Evolutionary conservation across 2,329 filamentous ascomycete species (phyloP), one percentile per base, ranked within the genome.

Genomic region (Ceratocystis cacaofunesta): DNA sequence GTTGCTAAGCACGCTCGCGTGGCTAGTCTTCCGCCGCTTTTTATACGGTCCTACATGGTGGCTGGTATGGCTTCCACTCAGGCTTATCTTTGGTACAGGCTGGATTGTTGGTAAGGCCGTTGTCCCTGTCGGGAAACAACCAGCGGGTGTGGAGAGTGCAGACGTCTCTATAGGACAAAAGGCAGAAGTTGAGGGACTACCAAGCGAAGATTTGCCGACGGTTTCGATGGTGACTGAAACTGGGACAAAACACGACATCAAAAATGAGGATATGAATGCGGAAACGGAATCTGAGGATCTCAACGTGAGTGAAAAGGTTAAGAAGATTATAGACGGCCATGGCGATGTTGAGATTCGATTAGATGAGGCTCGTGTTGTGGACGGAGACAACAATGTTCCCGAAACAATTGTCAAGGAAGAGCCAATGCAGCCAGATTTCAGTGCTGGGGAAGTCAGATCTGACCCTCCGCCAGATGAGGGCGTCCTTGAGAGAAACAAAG

Each of bases 31-130:
- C 72, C 80, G 94, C 32, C 80, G 94, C 57, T 79, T 92, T 50
- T 72, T 99, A 6, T 99, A 95, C 77, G 92, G 94, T 0, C 94
- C 94, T 1, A 75, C 90, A 66, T 95, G 89, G 86, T 94, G 90
- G 89, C 78, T 97, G 25, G 75, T 96, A 28, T 92, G 89, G 83
- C 78, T 94, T 66, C 92, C 92, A 1, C 70, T 92, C n/a, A 85
- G 85, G 70, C 73, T 89, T 22, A 69, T 86, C 10, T 86, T 86
- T 71, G 84, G 82, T 32, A 73, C 83, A 63, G 74, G 82, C 15
- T 78, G 85, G 67, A 79, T 79, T 17, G 76, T 85, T 2, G 75
- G 87, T 25, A 78, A 79, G 41, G 78, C 76, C 1, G 75, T 85
- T 15, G 78, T 82, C 63, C 68, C 64, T 12, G 71, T 69, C 3